These are phyloP conservation scores for Russula lepida DNA, from an alignment of 768 basidiomycete genomes.

Conservation along the genomic window DNA sequence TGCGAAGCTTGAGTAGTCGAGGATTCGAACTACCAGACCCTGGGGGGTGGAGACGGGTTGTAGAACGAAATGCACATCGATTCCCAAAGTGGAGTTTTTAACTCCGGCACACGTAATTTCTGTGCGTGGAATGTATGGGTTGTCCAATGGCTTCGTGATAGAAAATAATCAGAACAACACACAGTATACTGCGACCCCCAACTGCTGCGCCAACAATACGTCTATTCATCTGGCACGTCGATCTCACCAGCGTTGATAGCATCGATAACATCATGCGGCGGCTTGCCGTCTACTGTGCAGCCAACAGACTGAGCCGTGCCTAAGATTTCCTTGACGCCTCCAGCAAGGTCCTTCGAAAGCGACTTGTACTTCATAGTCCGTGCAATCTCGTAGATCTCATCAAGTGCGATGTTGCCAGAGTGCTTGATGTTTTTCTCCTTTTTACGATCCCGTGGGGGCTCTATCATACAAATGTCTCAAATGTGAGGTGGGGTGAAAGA, in stretches of 20 bases:
- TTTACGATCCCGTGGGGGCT: conserved; percentile 98
- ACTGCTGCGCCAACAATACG: conserved; percentile 1
- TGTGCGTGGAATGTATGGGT: neutral
- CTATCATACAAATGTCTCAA: conserved; percentile 32
- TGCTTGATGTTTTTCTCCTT: conserved; percentile 99
- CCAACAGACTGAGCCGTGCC: conserved; percentile 96
- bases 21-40: neutral
- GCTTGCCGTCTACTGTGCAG: conserved; percentile 90
- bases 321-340: conserved; percentile 93
- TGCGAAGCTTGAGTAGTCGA: neutral
- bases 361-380: conserved; percentile 95
- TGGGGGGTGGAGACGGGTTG: neutral
- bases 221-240: conserved; percentile 79
- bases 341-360: conserved; percentile 82
- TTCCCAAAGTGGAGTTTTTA: neutral
- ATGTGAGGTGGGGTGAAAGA: neutral
- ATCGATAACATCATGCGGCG: conserved; percentile 90
- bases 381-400: conserved; percentile 92
- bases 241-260: conserved; percentile 76
- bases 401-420: conserved; percentile 84
- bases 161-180: conserved; percentile 12
- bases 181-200: conserved; percentile 1
- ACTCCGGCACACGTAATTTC: neutral
- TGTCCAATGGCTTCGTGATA: conserved; percentile 10
- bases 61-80: neutral